Base-by-base conservation (phyloP, 1,284 basidiomycete genomes). In the Heterobasidion irregulare region DNA sequence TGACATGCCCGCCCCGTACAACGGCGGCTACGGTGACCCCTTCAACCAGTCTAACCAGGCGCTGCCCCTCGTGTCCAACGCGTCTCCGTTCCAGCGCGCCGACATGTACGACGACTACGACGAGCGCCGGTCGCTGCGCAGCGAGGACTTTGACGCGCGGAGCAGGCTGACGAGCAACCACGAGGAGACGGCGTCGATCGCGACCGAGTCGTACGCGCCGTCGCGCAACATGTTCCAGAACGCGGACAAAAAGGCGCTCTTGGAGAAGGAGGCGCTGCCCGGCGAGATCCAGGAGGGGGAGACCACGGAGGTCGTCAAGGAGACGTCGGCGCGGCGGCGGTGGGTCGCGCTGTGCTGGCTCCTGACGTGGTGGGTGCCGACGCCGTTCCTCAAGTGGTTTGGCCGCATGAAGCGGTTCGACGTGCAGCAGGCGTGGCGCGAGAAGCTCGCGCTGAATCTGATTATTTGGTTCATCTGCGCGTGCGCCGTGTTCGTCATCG, bases 391-490 rank as follows among this genome's bases (percentile, higher is more conserved):
- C 48, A 75, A 72, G 15, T 84, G 80, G 68, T 65, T 92, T 55
- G 92, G 92, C 1, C 80, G 92, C 19, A 94, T 99, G 91, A 98
- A 98, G 74, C 86, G 95, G 10, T 72, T 89, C 58, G 97, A 99
- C 65, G 80, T 99, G 45, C 86, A 90, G 47, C 94, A 98, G 72
- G 96, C 96, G 0, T 98, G 95, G 96, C 77, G 95, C 62, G 96
- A 99, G 73, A 99, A 98, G 74, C 78, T 99, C 1, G 92, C 95
- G 3, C 83, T 98, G 70, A 98, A 99, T 72, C 72, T 97, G 58
- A 79, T 98, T 71, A 98, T 99, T 65, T 98, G 95, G 95, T 87
- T 98, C 66, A 77, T 92, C 53, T 98, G 94, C 65, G 85, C 71
- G 19, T 85, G 83, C 63, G 87, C 94, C 2, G 79, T 96, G 56